Percentiles rank a stretch among this genome's conserved stretches.
Conservation (phyloP, 129 eudicot species). For the Calendula officinalis region DNA sequence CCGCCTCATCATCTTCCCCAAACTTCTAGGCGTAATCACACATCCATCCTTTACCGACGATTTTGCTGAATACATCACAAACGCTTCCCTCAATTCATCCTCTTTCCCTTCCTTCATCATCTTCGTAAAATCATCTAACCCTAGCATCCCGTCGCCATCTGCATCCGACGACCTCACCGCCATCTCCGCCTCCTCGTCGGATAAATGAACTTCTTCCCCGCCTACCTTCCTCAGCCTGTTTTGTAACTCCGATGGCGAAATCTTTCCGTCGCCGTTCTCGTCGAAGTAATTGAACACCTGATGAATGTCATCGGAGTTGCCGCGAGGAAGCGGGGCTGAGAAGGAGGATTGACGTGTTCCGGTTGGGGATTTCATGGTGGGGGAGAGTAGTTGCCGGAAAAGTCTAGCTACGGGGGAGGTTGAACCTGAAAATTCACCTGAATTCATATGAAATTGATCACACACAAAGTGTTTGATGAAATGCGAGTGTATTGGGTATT, state of each 20-base stretch:
- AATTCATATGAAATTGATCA: slow-evolving; percentile 8
- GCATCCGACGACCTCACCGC: slow-evolving; percentile 36
- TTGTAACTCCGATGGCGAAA: slow-evolving; percentile 39
- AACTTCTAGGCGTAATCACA: slow-evolving; percentile 48
- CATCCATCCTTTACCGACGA: slow-evolving; percentile 1
- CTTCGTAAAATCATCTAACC: slow-evolving; percentile 43
- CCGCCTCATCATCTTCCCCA: slow-evolving; percentile 39
- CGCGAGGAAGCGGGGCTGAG: slow-evolving; percentile 3
- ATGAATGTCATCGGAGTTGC: slow-evolving; percentile 17
- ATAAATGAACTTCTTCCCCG: slow-evolving; percentile 25
- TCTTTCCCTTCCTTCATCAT: slow-evolving; percentile 41
- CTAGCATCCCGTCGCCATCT: slow-evolving; percentile 44
- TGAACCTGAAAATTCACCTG: slow-evolving; percentile 13
- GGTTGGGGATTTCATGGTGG: slow-evolving; percentile 10
- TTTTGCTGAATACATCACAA: slow-evolving; percentile 38
- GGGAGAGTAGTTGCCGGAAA: slow-evolving; percentile 18
- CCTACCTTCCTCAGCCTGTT: slow-evolving; percentile 21
- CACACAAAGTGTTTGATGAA: slow-evolving; percentile 18
- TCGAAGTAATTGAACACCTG: slow-evolving; percentile 51
- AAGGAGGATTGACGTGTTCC: not conserved
- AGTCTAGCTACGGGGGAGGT: not conserved
- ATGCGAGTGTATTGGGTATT: slow-evolving; percentile 7
- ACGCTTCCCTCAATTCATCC: slow-evolving; percentile 49
- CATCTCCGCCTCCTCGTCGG: slow-evolving; percentile 46
- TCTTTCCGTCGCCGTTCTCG: slow-evolving; percentile 47